phyloP scores from a whole-genome alignment of 805 yeast species.

The Wickerhamomyces mucosus region DNA sequence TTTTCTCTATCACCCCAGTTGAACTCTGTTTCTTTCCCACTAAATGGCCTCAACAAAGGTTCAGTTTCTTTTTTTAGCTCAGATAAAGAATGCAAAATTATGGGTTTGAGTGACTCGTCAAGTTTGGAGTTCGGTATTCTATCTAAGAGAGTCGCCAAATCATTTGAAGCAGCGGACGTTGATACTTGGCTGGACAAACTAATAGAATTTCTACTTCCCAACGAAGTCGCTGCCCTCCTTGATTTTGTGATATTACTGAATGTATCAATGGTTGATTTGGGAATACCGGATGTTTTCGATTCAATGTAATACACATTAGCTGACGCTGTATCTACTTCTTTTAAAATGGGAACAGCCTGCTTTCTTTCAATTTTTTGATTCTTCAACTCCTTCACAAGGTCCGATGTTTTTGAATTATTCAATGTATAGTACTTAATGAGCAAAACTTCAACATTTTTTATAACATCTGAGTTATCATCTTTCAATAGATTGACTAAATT shows the following conservation, averaged over 20 bases:
- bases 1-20: slow-evolving; percentile 79
- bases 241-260: slow-evolving; percentile 13
- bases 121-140: slow-evolving; percentile 14
- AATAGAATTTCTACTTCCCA: background rate
- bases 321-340: slow-evolving; percentile 11
- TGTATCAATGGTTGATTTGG: slow-evolving; percentile 18
- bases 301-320: slow-evolving; percentile 15
- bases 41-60: slow-evolving; percentile 33
- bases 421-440: slow-evolving; percentile 16
- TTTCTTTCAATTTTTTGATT: slow-evolving; percentile 15
- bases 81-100: slow-evolving; percentile 4
- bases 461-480: slow-evolving; percentile 18
- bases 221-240: slow-evolving; percentile 2
- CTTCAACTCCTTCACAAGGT: slow-evolving; percentile 14
- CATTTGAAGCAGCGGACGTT: no score
- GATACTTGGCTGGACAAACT: no score
- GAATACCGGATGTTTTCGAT: slow-evolving; percentile 1
- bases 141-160: slow-evolving; percentile 7
- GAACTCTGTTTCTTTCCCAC: slow-evolving; percentile 74
- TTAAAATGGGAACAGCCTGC: slow-evolving; percentile 9
- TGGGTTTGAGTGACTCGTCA: slow-evolving; percentile 11
- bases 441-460: slow-evolving; percentile 18
- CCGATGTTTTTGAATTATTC: slow-evolving; percentile 11
- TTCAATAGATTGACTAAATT: slow-evolving; percentile 17
- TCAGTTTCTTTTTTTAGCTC: slow-evolving; percentile 21